Base-by-base conservation (phyloP, 2,329 filamentous ascomycete species). In the Coniochaeta pulveracea region DNA sequence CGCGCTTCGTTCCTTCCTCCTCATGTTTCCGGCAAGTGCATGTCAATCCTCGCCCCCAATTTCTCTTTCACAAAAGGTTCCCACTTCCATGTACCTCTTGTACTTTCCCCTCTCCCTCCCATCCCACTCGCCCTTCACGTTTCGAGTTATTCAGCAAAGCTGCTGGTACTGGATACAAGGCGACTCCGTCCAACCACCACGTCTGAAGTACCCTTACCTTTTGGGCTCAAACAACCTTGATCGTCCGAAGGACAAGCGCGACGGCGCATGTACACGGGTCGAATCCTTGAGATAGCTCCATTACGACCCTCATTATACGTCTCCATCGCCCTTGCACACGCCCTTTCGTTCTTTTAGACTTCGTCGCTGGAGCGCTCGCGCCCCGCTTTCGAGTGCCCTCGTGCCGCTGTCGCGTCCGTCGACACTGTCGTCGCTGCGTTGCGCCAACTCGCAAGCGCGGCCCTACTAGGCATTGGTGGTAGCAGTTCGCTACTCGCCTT, bases 391-490 rank as follows among this genome's bases (percentile, higher is more conserved):
- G 10, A 15, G 15, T 11, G 5, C 17, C 19, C 11, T 18, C 24
- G 18, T 30, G 9, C 7, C 25, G 7, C 7, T 27, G n/a, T 15
- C n/a, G n/a, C 25, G n/a, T n/a, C n/a, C n/a, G n/a, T n/a, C n/a
- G n/a, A n/a, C n/a, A n/a, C n/a, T 34, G 33, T 34, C 34, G 35
- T 34, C 38, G 36, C 32, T 34, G 27, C 31, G 28, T 16, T 29
- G 29, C 25, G 25, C 32, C 24, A 27, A 23, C 27, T 29, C 37
- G 29, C 29, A 29, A 38, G 40, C 38, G 42, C 31, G 40, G 42
- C 40, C 23, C 38, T 38, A 32, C 44, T 44, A 47, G 41, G 46
- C 36, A 43, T 44, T 48, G 41, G 46, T 38, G 43, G 43, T 15
- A 19, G n/a, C 21, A n/a, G n/a, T 39, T 35, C 28, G 26, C 34